These are phyloP conservation scores for Apiospora pterosperma DNA, from an alignment of 2,329 filamentous ascomycete species.

Conservation along the genomic window DNA sequence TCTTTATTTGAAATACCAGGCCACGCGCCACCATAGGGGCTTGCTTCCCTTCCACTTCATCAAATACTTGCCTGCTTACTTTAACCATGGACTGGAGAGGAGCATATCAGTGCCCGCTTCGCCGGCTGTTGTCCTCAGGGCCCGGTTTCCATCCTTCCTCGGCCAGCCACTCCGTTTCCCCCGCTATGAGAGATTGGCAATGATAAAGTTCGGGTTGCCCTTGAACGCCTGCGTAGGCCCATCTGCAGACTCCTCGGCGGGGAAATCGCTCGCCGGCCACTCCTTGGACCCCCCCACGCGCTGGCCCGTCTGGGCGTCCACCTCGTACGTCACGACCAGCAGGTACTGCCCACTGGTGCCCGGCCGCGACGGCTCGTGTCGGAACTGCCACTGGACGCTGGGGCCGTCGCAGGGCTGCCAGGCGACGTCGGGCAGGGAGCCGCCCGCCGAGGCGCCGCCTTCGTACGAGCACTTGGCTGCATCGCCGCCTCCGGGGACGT, in stretches of 20 bases:
- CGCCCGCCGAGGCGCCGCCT: constrained; percentile 14
- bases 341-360: constrained; percentile 19
- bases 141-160: neutral
- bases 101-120: too few species aligned
- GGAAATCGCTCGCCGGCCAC: constrained; percentile 21
- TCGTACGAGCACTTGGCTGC: constrained; percentile 18
- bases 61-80: too few species aligned
- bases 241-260: neutral
- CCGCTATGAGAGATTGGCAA: neutral
- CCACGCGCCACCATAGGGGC: neutral
- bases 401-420: constrained; percentile 17
- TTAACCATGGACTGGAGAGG: too few species aligned
- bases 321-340: constrained; percentile 18
- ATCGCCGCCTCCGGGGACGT: constrained; percentile 9
- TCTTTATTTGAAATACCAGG: too few species aligned
- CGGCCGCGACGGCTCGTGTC: constrained; percentile 20
- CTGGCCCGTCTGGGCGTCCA: constrained; percentile 9
- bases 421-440: constrained; percentile 15
- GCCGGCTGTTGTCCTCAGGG: too few species aligned
- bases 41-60: neutral
- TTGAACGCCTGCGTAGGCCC: neutral
- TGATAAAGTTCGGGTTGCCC: neutral
- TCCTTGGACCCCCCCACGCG: constrained; percentile 18
- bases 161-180: neutral
- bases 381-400: constrained; percentile 21